Evolutionary conservation across 805 yeast species (phyloP).

Genomic region (Candida ulmi): DNA sequence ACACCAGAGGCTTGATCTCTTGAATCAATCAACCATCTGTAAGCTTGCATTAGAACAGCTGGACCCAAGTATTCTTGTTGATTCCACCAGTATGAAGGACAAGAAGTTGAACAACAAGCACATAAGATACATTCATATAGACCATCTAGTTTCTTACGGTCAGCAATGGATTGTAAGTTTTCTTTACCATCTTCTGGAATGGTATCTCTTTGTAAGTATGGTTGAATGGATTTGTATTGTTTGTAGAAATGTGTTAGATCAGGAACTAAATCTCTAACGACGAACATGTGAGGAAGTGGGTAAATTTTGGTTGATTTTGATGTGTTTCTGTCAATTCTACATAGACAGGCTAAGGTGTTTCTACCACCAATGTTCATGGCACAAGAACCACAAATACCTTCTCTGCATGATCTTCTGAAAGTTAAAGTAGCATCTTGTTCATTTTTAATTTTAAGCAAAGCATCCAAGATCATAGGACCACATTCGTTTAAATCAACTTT

Average conservation of each 20-base stretch:
- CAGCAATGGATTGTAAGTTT: constrained; percentile 83
- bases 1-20: constrained; percentile 83
- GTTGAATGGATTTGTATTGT: constrained; percentile 97
- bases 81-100: constrained; percentile 99
- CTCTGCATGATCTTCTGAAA: constrained; percentile 97
- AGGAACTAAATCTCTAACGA: constrained; percentile 95
- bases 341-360: constrained; percentile 94
- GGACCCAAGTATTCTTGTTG: constrained; percentile 98
- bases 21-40: constrained; percentile 96
- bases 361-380: constrained; percentile 99
- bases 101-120: constrained; percentile 98
- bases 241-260: constrained; percentile 96
- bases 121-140: constrained; percentile 95
- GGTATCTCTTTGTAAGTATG: constrained; percentile 77
- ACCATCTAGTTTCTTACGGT: constrained; percentile 95
- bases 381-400: constrained; percentile 99
- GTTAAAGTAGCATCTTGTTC: constrained; percentile 96
- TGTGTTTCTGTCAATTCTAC: constrained; percentile 82
- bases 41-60: constrained; percentile 98
- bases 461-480: constrained; percentile 98
- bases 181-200: constrained; percentile 89
- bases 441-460: constrained; percentile 87
- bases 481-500: constrained; percentile 82
- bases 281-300: constrained; percentile 97
- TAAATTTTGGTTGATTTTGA: constrained; percentile 79